Conservation (phyloP, 31 red algal genomes). For the Porphyra umbilicalis region DNA sequence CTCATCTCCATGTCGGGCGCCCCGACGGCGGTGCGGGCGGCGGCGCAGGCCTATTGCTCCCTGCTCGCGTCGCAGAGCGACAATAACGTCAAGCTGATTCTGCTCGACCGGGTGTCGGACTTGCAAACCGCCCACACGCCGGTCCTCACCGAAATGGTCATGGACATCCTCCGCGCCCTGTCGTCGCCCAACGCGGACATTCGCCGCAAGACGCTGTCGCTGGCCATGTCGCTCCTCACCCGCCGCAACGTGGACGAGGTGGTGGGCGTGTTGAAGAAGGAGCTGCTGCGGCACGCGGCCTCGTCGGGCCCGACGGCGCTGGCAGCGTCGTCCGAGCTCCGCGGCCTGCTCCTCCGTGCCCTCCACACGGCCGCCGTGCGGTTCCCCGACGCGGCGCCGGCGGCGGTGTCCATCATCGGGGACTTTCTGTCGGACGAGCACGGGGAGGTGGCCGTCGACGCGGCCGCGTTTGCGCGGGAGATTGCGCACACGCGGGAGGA, state of each 20-base stretch:
- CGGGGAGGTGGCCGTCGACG: slow-evolving; percentile 60
- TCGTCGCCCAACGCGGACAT: slow-evolving; percentile 81
- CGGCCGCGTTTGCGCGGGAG: slow-evolving; percentile 64
- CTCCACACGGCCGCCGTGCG: slow-evolving; percentile 57
- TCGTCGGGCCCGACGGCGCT: slow-evolving; percentile 14
- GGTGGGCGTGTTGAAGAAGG: slow-evolving; percentile 61
- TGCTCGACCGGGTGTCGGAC: slow-evolving; percentile 77
- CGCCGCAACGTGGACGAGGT: slow-evolving; percentile 85
- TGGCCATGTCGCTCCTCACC: slow-evolving; percentile 69
- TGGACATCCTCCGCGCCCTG: slow-evolving; percentile 84
- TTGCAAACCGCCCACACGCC: slow-evolving; percentile 41
- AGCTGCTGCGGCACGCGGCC: slow-evolving; percentile 47
- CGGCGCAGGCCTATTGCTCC: slow-evolving; percentile 69
- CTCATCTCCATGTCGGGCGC: slow-evolving; percentile 72
- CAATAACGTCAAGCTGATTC: slow-evolving; percentile 89
- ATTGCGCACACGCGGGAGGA: slow-evolving; percentile 42
- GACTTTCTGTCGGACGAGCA: slow-evolving; percentile 70
- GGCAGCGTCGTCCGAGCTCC: slow-evolving; percentile 32
- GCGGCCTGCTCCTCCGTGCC: slow-evolving; percentile 65
- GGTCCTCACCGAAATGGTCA: slow-evolving; percentile 72
- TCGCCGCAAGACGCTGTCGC: slow-evolving; percentile 51
- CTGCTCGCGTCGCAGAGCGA: slow-evolving; percentile 81
- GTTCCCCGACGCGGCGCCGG: slow-evolving; percentile 60
- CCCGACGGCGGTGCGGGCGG: slow-evolving; percentile 85
- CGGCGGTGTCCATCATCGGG: slow-evolving; percentile 40